Base-by-base conservation (phyloP, 805 yeast species). In the Yamadazyma endophytica region DNA sequence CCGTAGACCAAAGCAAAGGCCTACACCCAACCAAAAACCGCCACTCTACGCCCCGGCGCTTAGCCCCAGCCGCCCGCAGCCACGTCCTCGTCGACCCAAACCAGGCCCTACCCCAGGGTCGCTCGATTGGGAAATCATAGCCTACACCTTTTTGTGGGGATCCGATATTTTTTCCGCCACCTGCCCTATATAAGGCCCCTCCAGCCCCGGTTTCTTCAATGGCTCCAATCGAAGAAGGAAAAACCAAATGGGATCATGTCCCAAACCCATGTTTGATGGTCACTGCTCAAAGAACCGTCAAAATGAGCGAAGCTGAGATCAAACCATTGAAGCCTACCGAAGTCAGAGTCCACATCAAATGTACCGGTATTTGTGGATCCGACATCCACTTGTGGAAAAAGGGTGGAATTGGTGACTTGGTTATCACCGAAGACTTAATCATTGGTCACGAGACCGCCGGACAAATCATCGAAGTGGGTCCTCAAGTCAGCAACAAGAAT, bases 381-480 rank as follows among this genome's bases (percentile, higher is more conserved):
- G 55, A 49, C 28, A 48, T 50, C 28, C 54, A 49, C 24, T 39
- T 44, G 17, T 48, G 52, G 49, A 48, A 48, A 36, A 33, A 46
- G 11, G 50, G 56, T 9, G 43, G 42, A 4, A 42, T 49, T 34
- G 53, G 54, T 15, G 49, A 72, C 32, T 50, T 65, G 38, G 51
- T 46, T 9, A 54, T 67, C 17, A 36, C 47, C 9, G 60, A 58
- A 14, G 58, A 61, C 39, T 50, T 64, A 36, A 52, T 60, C 27
- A 43, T 65, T 28, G 75, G 75, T 9, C 74, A 68, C 38, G 75
- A 69, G 51, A 49, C 64, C 18, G 45, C 67, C 14, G 75, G 75
- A 28, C 68, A 65, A 33, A 65, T 77, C 20, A 40, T 72, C n/a
- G 70, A 64, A 21, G 61, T 74, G 22, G 80, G 79, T 24, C 49